Base-by-base conservation (phyloP, 768 basidiomycete species). In the Psilocybe tampanensis region DNA sequence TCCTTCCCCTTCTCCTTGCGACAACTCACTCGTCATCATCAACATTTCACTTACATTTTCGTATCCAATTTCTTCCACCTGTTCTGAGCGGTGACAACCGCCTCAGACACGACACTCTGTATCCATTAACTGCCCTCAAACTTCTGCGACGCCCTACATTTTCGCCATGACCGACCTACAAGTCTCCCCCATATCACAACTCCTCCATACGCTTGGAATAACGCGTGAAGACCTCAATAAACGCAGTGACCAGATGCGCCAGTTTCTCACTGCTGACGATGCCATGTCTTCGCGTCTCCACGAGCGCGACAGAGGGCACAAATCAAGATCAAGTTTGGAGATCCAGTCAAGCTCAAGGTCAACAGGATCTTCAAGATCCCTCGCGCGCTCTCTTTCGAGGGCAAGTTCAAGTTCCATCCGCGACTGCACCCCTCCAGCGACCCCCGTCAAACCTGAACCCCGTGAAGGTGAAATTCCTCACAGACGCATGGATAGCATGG, bases 211-310 rank as follows among this genome's bases (percentile, higher is more conserved):
- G 17, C 79, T 92, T 41, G 89, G 90, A 50, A 80, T 92, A 66
- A 90, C 91, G 62, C 83, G 88, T 70, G 85, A 89, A 65, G 90
- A 92, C 73, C 76, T 92, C 55, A 69, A 77, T 63, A 79, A 82
- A 67, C 88, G 84, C 67, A 90, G 86, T 65, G 81, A 87, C 74
- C 83, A 90, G 69, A 92, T 92, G 90, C 86, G 89, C 51, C 84
- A 85, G 63, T 91, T 90, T 75, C 78, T 90, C 62, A 86, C 83
- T 32, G 72, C 83, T 26, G 80, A 85, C 66, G 75, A 75, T 64
- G 67, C 73, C 51, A 68, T 70, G 54, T 69, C 80, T 71, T 71
- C 79, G 70, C 79, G 80, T 73, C 76, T 76, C 66, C 60, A 75
- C 62, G 72, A 73, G 56, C 70, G 68, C 60, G 72, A 74, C 63